Base-by-base conservation (phyloP, 2,329 filamentous ascomycete species). In the Colletotrichum agaves region DNA sequence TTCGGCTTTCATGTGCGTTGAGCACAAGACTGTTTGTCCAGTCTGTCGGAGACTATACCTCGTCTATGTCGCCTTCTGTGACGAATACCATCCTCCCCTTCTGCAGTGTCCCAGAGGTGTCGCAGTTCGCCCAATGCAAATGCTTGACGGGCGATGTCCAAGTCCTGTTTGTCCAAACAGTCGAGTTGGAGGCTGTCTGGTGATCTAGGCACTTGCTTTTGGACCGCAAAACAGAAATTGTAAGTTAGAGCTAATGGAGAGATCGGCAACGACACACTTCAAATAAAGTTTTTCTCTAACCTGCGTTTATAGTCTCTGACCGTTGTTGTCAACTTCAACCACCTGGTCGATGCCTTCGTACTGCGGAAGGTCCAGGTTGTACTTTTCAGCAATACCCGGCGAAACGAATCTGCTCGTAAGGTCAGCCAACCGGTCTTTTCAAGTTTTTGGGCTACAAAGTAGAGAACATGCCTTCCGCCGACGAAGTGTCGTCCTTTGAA, bases 401-500 rank as follows among this genome's bases (percentile, higher is more conserved):
- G 91, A 88, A 75, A 99, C 85, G 75, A 99, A 99, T 67, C 93
- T 92, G 72, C 53, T 68, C 52, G 39, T 52, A 57, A 69, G 62
- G 58, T 68, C 27, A 71, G 71, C 47, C 41, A 49, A 35, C 5
- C 21, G 12, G 43, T 17, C 13, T 59, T 15, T 23, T 27, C n/a
- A 50, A 11, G 15, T 31, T 53, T 5, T 4, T 27, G 55, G 23
- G 15, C 23, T 13, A 46, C 41, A 4, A 58, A 64, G 44, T 57
- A 10, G 31, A 4, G 73, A 75, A 80, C 84, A 74, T 81, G 91
- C 87, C 93, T 85, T 61, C 96, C 96, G 7, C 96, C 96, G 62
- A 99, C 79, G 75, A 98, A 99, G 82, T 99, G 96, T 52, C 93
- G 88, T 1, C 95, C 96, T 70, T 84, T 88, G 78, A 97, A 99